Conservation (phyloP, 805 yeast genomes). For the Ogataea saltuana region DNA sequence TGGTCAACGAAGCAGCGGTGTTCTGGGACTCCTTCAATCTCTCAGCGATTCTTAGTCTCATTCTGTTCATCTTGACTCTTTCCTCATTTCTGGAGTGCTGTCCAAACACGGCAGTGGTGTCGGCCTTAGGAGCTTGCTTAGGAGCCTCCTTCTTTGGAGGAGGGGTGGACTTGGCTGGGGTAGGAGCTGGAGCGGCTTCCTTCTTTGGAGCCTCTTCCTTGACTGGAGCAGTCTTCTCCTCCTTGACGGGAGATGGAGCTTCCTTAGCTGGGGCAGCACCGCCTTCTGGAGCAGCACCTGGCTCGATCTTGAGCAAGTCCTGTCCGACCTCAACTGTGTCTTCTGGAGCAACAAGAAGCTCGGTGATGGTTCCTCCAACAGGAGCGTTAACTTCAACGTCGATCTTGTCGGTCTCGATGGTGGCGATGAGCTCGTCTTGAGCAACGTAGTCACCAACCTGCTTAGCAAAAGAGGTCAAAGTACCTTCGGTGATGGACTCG, state of each 20-base stretch:
- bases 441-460: constrained; percentile 85
- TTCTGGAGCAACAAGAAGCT: constrained; percentile 77
- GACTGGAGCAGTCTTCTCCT: too few species aligned
- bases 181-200: constrained; percentile 26
- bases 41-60: constrained; percentile 98
- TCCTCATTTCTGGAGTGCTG: constrained; percentile 81
- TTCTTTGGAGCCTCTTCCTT: constrained; percentile 37
- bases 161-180: constrained; percentile 37
- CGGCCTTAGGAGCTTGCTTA: constrained; percentile 22
- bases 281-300: constrained; percentile 68
- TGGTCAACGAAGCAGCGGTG: constrained; percentile 96
- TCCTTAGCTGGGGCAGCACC: constrained; percentile 34
- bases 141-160: constrained; percentile 23
- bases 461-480: constrained; percentile 67
- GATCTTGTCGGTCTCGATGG: constrained; percentile 97
- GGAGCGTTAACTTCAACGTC: constrained; percentile 98
- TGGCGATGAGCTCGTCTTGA: constrained; percentile 88
- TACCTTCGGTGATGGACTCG: constrained; percentile 96
- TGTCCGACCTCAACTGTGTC: constrained; percentile 97
- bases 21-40: constrained; percentile 98
- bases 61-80: constrained; percentile 97
- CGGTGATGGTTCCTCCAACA: constrained; percentile 83
- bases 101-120: constrained; percentile 42
- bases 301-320: constrained; percentile 83
- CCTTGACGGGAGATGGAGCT: constrained; percentile 30